Evolutionary conservation across 768 basidiomycete species (phyloP), one percentile per base, ranked within the genome.

Genomic region (Mycena olivaceomarginata): DNA sequence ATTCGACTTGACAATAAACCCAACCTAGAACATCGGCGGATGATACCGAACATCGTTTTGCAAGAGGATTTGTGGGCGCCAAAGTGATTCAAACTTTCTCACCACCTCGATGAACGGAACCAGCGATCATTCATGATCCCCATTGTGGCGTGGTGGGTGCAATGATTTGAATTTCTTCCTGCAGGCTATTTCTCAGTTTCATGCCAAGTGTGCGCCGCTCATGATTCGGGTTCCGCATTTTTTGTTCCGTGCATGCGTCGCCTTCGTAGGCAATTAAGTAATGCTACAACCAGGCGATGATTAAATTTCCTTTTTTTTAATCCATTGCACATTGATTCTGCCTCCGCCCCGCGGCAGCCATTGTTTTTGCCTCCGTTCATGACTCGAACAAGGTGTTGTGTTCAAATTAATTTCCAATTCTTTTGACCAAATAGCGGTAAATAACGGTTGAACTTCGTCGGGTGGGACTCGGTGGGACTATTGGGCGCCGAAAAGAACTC

Each of bases 391-490:
- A 31, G 31, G 31, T 31, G 31, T 31, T 31, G 31, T 31, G 31
- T 31, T 31, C 31, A 31, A 31, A 31, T 31, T 31, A 31, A 67
- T 51, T 51, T 31, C 13, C 37, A 48, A 51, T 37, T 20, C 31
- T 41, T 11, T 6, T 13, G 22, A 20, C 18, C 37, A 56, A 67
- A 67, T 5, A 39, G 22, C 12, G 6, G 37, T 7, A 67, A 67
- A 67, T 39, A 67, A 39, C 41, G 51, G 67, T 67, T 67, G 39
- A 67, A 67, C 20, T 31, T n/a, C n/a, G n/a, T n/a, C n/a, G n/a
- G n/a, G n/a, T 31, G 31, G 31, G 31, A 31, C 10, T 65, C 13
- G 20, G 64, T 65, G 22, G 63, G 31, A 4, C 31, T 31, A 31
- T 31, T 31, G 0, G 31, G 31, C 31, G 31, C 31, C 31, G 2